phyloP scores from a whole-genome alignment of 108 stramenopile species.

The Stephanodiscus triporus region DNA sequence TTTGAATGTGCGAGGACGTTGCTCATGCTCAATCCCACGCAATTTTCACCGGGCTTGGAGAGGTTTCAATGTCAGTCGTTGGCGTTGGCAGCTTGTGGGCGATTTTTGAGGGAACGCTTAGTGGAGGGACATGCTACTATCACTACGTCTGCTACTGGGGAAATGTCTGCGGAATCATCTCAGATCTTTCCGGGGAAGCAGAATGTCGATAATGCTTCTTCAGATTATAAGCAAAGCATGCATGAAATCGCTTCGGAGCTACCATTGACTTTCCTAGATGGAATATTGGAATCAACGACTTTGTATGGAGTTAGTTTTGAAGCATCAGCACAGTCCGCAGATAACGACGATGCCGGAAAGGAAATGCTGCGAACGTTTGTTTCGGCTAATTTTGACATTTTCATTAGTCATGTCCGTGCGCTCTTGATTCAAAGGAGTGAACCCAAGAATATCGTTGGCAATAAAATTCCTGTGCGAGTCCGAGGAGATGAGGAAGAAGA shows the following conservation, averaged over 20 bases:
- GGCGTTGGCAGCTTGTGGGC: conserved; percentile 61
- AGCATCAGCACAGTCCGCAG: conserved; percentile 3
- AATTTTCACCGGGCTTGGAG: conserved; percentile 41
- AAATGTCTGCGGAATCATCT: conserved; percentile 16
- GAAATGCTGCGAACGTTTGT: conserved; percentile 64
- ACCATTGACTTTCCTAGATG: conserved; percentile 73
- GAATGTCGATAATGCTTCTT: background rate
- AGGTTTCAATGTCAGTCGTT: conserved; percentile 59
- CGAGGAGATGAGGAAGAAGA: conserved; percentile 55
- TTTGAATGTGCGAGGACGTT: conserved; percentile 85
- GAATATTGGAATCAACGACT: conserved; percentile 74
- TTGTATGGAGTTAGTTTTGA: conserved; percentile 68
- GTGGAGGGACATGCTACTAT: conserved; percentile 17
- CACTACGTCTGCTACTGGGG: conserved; percentile 7
- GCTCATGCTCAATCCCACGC: conserved; percentile 52
- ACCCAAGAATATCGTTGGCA: background rate
- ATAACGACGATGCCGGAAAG: conserved; percentile 10
- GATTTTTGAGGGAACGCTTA: conserved; percentile 59
- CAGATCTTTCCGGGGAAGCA: background rate
- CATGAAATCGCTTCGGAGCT: conserved; percentile 32
- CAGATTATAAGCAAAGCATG: background rate
- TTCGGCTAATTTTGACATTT: conserved; percentile 59
- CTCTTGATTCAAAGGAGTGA: conserved; percentile 53
- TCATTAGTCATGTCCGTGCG: conserved; percentile 64
- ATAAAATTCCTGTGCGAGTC: background rate